Evolutionary conservation across 2,329 filamentous ascomycete genomes (phyloP).

Genomic region (Stagonosporopsis vannaccii): DNA sequence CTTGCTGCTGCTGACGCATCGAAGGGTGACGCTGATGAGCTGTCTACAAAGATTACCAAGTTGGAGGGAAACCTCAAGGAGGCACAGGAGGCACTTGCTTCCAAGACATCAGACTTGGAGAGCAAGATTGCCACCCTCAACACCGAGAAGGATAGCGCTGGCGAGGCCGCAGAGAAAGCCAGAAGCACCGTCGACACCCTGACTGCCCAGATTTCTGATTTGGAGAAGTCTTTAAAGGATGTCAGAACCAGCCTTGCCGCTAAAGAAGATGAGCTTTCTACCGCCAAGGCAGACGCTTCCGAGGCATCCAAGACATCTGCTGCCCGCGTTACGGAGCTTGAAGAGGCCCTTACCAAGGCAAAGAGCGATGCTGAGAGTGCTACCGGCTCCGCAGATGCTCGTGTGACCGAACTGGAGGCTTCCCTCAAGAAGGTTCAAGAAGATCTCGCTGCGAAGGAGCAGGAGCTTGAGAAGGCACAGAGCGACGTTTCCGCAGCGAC

Average conservation of each 20-base stretch:
- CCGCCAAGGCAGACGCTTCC: constrained; percentile 22
- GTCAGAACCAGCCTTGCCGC: constrained; percentile 19
- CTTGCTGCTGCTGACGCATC: constrained; percentile 33
- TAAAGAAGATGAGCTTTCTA: constrained; percentile 24
- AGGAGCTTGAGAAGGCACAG: constrained; percentile 31
- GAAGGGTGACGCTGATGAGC: constrained; percentile 38
- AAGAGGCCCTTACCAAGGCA: constrained; percentile 16
- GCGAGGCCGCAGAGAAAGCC: constrained; percentile 35
- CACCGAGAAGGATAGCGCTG: constrained; percentile 32
- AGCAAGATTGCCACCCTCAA: constrained; percentile 26
- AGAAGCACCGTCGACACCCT: constrained; percentile 32
- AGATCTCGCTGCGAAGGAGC: constrained; percentile 29
- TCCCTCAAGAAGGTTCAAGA: constrained; percentile 27
- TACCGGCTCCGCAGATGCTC: constrained; percentile 21
- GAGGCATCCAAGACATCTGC: constrained; percentile 24
- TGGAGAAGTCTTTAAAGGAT: constrained; percentile 26
- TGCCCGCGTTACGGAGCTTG: constrained; percentile 24
- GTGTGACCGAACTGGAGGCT: constrained; percentile 22
- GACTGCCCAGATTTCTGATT: constrained; percentile 29
- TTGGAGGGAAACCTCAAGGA: constrained; percentile 39
- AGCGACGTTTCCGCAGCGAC: constrained; percentile 22
- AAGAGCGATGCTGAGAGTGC: constrained; percentile 20
- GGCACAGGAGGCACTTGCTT: constrained; percentile 31
- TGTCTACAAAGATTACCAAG: constrained; percentile 35
- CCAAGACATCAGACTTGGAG: constrained; percentile 35